A percentile compares a stretch with the other conserved stretches of the same genome.
Conservation (phyloP, 768 basidiomycete species). For the Pisolithus albus region DNA sequence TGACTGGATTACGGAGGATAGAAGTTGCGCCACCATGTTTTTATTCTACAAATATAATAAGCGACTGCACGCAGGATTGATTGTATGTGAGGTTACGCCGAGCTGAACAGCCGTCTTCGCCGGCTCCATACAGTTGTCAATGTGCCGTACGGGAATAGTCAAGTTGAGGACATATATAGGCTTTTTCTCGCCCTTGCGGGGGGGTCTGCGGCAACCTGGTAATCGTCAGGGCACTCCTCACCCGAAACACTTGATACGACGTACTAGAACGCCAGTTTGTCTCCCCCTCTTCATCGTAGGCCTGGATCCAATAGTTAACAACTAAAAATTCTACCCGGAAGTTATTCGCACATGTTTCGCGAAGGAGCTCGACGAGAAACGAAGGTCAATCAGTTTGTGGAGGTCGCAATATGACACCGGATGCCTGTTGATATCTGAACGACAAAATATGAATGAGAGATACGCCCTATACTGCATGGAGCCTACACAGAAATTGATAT, state of each 20-base stretch:
- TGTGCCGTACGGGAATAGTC: conserved; percentile 50
- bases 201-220: conserved; percentile 59
- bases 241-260: conserved; percentile 6
- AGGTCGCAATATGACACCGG: conserved; percentile 60
- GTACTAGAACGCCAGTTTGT: conserved; percentile 23
- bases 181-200: conserved; percentile 70
- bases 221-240: conserved; percentile 10
- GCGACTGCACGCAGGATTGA: conserved; percentile 10
- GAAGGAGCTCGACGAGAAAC: conserved; percentile 66
- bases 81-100: conserved; percentile 39
- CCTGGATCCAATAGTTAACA: conserved; percentile 33
- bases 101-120: conserved; percentile 62
- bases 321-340: background rate
- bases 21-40: conserved; percentile 45
- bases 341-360: conserved; percentile 52
- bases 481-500: conserved; percentile 84
- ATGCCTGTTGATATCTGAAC: conserved; percentile 73
- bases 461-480: background rate
- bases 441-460: background rate
- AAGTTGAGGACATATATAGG: conserved; percentile 83
- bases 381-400: conserved; percentile 57
- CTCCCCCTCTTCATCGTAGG: conserved; percentile 60
- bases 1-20: conserved; percentile 50
- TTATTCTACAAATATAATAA: conserved; percentile 42
- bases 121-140: conserved; percentile 82